Base-by-base conservation (phyloP, 164 flowering plant species). In the Malania oleifera region DNA sequence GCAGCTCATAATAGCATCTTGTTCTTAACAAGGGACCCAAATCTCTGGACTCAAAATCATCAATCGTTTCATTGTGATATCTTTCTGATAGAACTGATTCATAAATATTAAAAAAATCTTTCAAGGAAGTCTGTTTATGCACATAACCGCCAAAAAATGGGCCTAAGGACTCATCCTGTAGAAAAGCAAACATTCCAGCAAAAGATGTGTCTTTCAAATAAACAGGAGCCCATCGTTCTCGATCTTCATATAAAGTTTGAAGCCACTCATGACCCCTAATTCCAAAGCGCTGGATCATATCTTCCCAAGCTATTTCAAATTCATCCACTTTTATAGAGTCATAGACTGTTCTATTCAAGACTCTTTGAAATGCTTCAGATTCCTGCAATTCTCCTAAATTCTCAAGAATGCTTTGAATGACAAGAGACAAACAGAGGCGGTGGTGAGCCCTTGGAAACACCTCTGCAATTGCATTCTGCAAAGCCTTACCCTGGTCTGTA, bases 221-320 rank as follows among this genome's bases (percentile, higher is more conserved):
- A 35, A 73, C 85, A 0, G 88, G 96, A 49, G 81, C 90, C 96
- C 96, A 89, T 44, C 38, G 66, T 22, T 60, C 59, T 45, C 90
- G 76, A 46, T 78, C 84, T 63, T 78, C 84, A 66, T 76, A 81
- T 22, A 89, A 52, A 24, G 75, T 64, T 22, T 55, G 69, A 49
- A 88, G 81, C 96, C 96, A 88, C 59, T 75, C 86, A 58, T 82
- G 73, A 55, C 78, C 80, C 29, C 56, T 48, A 20, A 84, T 61
- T 46, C 80, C 83, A 70, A 73, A 81, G 7, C 53, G 77, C 57
- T 82, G 77, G 45, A 86, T 59, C 85, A 86, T 73, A 39, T 67
- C 68, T 48, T 65, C 70, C 96, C 90, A 89, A 14, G 80, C 74
- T 20, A 70, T 34, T 66, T 89, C 96, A 70, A 89, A 89, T 60